These are phyloP conservation scores for Chrysopogon serrulatus DNA, from an alignment of 176 grass and related monocot species.

Conservation along the genomic window DNA sequence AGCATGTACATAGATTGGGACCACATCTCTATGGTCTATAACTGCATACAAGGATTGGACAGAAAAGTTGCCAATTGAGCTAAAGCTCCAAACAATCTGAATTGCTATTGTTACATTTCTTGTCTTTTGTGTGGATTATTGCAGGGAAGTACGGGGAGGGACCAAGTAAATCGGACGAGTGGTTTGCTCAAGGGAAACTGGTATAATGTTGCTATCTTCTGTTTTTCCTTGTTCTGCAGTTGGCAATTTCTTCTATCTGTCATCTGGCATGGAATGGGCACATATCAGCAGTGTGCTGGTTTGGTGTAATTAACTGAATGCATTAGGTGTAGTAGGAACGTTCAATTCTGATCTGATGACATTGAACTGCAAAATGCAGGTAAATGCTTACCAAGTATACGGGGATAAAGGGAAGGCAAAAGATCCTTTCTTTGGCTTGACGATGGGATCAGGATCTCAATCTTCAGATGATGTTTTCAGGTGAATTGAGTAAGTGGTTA, in stretches of 20 bases:
- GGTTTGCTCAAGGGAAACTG: conserved; percentile 82
- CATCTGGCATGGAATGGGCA: neutral
- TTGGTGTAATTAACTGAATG: neutral
- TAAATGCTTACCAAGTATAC: conserved; percentile 78
- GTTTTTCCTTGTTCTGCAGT: neutral
- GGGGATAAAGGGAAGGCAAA: conserved; percentile 86
- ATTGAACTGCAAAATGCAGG: conserved; percentile 26
- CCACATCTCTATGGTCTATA: no score
- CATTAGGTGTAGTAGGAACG: neutral
- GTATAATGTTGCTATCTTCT: conserved; percentile 15
- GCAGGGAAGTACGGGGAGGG: conserved; percentile 86
- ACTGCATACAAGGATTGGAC: no score
- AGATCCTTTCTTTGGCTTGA: conserved; percentile 93
- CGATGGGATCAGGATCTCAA: conserved; percentile 81
- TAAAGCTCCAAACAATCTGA: no score
- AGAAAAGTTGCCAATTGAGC: no score
- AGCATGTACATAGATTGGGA: no score
- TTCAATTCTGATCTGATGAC: neutral
- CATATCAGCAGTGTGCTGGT: neutral
- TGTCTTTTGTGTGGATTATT: neutral
- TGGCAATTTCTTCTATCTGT: neutral
- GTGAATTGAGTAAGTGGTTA: conserved; percentile 60
- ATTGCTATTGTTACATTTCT: neutral
- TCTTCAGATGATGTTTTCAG: conserved; percentile 74
- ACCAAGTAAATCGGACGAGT: conserved; percentile 68